These are phyloP conservation scores for Corymbia citriodora DNA, from an alignment of 441 rosid genomes.

Conservation along the genomic window DNA sequence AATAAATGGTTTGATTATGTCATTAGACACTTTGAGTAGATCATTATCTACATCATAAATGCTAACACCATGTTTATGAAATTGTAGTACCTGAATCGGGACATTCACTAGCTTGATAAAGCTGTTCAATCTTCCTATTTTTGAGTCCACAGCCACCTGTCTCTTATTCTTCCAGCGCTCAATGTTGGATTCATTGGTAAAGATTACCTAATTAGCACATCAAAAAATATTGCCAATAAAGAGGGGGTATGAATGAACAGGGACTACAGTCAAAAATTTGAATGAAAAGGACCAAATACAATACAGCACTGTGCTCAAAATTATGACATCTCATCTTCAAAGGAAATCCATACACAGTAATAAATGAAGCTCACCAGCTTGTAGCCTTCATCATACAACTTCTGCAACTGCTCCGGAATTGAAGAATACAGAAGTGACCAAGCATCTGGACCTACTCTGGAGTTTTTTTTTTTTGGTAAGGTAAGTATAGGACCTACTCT, in stretches of 20 bases:
- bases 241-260: not conserved
- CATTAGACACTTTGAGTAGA: not conserved
- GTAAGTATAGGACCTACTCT: constrained; percentile 87
- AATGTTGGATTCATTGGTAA: constrained; percentile 93
- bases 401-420: constrained; percentile 69
- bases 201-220: constrained; percentile 56
- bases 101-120: constrained; percentile 67
- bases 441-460: constrained; percentile 78
- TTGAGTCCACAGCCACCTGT: constrained; percentile 87
- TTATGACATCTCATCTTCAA: not conserved
- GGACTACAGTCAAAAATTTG: not conserved
- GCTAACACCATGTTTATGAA: not conserved
- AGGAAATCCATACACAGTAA: not conserved
- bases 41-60: not conserved
- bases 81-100: constrained; percentile 70
- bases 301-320: not conserved
- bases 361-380: constrained; percentile 56
- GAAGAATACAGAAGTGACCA: constrained; percentile 93
- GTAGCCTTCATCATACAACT: constrained; percentile 72
- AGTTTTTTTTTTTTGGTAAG: no score
- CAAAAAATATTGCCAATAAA: not conserved
- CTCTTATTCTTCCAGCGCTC: constrained; percentile 96
- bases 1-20: not conserved
- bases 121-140: constrained; percentile 76
- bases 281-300: not conserved